These are phyloP conservation scores for Boletus rufocinnamomeus DNA, from an alignment of 768 basidiomycete genomes.

Conservation along the genomic window DNA sequence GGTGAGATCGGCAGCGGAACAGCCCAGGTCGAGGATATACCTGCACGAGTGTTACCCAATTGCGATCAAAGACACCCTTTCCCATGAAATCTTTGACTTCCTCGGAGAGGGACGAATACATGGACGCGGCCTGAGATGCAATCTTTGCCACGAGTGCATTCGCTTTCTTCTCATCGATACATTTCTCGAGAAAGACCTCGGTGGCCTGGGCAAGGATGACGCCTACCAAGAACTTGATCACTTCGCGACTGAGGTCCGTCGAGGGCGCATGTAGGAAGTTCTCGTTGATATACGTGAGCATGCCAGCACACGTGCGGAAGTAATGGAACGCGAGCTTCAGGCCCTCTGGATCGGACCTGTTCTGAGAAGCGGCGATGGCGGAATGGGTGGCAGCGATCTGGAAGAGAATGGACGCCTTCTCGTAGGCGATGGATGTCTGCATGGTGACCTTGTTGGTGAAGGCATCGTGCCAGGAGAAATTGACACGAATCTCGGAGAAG, in stretches of 20 bases:
- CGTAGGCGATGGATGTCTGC: conserved; percentile 95
- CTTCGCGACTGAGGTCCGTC: conserved; percentile 90
- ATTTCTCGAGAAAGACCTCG: conserved; percentile 95
- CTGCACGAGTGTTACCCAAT: conserved; percentile 89
- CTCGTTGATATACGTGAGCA: conserved; percentile 99
- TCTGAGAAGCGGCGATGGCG: conserved; percentile 83
- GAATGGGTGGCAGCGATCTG: conserved; percentile 95
- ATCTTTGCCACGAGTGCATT: conserved; percentile 79
- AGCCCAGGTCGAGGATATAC: conserved; percentile 38
- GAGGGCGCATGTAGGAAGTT: conserved; percentile 98
- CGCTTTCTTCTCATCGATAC: conserved; percentile 88
- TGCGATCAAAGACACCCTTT: conserved; percentile 92
- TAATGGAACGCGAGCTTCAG: conserved; percentile 93
- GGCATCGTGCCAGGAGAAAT: conserved; percentile 96
- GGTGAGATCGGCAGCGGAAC: conserved; percentile 4
- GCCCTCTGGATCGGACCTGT: conserved; percentile 86
- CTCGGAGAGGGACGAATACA: conserved; percentile 83
- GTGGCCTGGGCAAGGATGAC: conserved; percentile 91
- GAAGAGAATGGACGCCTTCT: conserved; percentile 97
- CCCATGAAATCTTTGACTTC: conserved; percentile 97
- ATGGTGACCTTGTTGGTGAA: conserved; percentile 93
- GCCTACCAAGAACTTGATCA: conserved; percentile 90
- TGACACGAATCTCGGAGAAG: conserved; percentile 94
- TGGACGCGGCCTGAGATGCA: conserved; percentile 74
- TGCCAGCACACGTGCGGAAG: conserved; percentile 86